Percentiles rank a stretch among this genome's conserved stretches.
Conservation (phyloP, 768 basidiomycete genomes). For the Pluteus cervinus region DNA sequence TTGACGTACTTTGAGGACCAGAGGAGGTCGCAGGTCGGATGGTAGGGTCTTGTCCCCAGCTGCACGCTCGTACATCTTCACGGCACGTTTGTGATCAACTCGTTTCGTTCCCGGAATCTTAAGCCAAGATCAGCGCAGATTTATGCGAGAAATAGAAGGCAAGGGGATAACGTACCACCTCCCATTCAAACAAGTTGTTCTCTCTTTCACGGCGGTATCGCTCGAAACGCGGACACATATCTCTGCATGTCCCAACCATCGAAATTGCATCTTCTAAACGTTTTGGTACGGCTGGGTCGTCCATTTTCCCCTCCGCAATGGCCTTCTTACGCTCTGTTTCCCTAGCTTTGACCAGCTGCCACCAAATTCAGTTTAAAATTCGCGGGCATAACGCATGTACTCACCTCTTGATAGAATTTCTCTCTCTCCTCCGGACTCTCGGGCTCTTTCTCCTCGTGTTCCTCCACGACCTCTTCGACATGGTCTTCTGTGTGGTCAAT, state of each 20-base stretch:
- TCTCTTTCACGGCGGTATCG: constrained; percentile 86
- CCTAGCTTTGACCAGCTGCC: constrained; percentile 65
- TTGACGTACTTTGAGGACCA: constrained; percentile 65
- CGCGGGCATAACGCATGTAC: constrained; percentile 19
- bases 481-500: constrained; percentile 21
- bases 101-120: constrained; percentile 80
- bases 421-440: constrained; percentile 63
- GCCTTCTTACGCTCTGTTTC: constrained; percentile 66
- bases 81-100: constrained; percentile 81
- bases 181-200: constrained; percentile 82
- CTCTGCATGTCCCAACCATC: constrained; percentile 87
- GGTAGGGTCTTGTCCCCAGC: constrained; percentile 90
- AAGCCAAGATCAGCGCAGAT: constrained; percentile 32
- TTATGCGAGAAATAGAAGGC: constrained; percentile 16
- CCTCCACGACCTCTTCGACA: constrained; percentile 13
- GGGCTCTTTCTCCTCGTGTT: constrained; percentile 43
- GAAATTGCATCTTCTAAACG: constrained; percentile 85
- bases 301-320: constrained; percentile 82
- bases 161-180: constrained; percentile 61
- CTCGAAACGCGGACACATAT: constrained; percentile 96
- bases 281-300: constrained; percentile 75
- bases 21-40: constrained; percentile 86
- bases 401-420: constrained; percentile 66
- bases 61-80: constrained; percentile 93
- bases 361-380: constrained; percentile 14